Evolutionary conservation across 352 stramenopile species (phyloP).

Genomic region (Pythium sukuiense): DNA sequence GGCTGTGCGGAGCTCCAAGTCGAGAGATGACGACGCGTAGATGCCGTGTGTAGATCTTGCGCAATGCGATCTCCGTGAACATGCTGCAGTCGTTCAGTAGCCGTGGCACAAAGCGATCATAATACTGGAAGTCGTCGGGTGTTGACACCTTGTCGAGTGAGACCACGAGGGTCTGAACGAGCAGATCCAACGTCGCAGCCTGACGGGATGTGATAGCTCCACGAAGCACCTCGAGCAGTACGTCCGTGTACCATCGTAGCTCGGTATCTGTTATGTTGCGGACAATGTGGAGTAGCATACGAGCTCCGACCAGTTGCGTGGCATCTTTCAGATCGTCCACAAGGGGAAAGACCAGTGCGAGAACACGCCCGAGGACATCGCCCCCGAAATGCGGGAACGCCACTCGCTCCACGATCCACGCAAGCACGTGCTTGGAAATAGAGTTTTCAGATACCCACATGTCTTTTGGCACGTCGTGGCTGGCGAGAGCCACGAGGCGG

Average conservation of each 20-base stretch:
- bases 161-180: conserved; percentile 59
- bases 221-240: conserved; percentile 73
- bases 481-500: conserved; percentile 32
- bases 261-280: conserved; percentile 65
- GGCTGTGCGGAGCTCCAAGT: conserved; percentile 64
- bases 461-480: conserved; percentile 61
- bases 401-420: conserved; percentile 55
- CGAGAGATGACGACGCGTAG: conserved; percentile 45
- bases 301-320: conserved; percentile 61
- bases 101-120: conserved; percentile 64
- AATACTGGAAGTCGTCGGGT: conserved; percentile 51
- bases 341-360: conserved; percentile 79
- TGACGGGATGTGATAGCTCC: conserved; percentile 63
- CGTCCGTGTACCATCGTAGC: conserved; percentile 78
- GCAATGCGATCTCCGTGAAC: conserved; percentile 53
- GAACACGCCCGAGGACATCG: conserved; percentile 67
- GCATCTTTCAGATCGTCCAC: conserved; percentile 68
- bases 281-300: conserved; percentile 64
- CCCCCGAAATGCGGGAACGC: conserved; percentile 57
- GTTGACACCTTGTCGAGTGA: conserved; percentile 65
- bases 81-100: conserved; percentile 70
- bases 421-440: conserved; percentile 57
- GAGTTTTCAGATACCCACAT: conserved; percentile 53
- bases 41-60: conserved; percentile 54
- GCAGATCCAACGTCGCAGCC: conserved; percentile 46